Conservation (phyloP, 2,329 filamentous ascomycete genomes). For the Mollisia scopiformis region DNA sequence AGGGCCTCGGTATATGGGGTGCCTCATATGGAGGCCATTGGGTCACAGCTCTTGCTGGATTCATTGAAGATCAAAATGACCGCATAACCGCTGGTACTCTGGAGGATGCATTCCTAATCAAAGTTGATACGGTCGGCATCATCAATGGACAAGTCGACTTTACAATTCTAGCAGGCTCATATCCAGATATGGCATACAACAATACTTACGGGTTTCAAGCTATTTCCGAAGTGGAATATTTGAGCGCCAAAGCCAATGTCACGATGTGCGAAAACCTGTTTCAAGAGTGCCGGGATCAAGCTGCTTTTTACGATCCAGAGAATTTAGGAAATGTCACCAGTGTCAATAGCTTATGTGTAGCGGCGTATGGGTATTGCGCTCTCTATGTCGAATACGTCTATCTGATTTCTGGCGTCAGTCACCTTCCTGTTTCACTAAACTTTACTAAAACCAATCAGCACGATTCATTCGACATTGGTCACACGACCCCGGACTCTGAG, state of each 20-base stretch:
- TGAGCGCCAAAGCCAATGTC: background rate
- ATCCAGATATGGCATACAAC: constrained; percentile 28
- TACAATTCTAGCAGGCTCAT: constrained; percentile 49
- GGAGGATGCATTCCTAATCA: constrained; percentile 33
- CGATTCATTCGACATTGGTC: constrained; percentile 4
- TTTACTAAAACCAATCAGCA: background rate
- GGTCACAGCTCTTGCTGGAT: background rate
- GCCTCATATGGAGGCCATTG: background rate
- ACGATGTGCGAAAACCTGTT: background rate
- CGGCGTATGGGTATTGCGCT: background rate
- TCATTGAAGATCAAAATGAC: constrained; percentile 59
- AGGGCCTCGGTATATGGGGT: background rate
- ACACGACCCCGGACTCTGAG: background rate
- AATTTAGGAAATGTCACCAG: background rate
- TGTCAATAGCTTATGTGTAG: background rate
- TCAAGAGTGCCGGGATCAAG: background rate
- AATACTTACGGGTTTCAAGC: constrained; percentile 55
- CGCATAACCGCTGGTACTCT: constrained; percentile 51
- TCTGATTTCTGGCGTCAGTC: background rate
- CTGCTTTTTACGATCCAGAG: background rate
- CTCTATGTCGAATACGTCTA: background rate
- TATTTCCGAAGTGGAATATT: constrained; percentile 46
- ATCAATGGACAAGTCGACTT: constrained; percentile 70
- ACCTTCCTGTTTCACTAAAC: background rate
- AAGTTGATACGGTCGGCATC: constrained; percentile 65